Base-by-base conservation (phyloP, 2,329 filamentous ascomycete genomes). In the Fusarium sp. region DNA sequence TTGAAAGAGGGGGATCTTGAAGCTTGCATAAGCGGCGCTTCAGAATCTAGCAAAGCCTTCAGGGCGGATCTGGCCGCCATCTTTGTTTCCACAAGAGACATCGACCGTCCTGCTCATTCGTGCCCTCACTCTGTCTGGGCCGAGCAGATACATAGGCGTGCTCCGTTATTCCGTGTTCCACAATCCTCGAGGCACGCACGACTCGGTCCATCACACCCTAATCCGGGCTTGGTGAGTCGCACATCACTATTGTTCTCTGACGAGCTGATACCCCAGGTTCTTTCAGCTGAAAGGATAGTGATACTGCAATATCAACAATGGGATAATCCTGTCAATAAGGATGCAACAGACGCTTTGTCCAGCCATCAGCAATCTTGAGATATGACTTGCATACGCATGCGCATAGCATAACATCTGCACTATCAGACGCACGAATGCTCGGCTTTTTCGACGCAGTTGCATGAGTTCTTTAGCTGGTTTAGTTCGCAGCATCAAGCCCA, bases 1-100 rank as follows among this genome's bases (percentile, higher is more conserved):
- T 45, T 48, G 32, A 54, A 52, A 42, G 55, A 47, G 66, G 69
- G 52, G 46, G 16, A 49, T 24, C 49, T 45, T 40, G 61, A 70
- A 71, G 71, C 65, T 70, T 73, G 74, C 75, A 77, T 74, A 77
- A 78, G 77, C 77, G 76, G 54, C 18, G 65, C 67, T 76, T 61
- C 67, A 74, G 53, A 67, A 69, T 71, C 59, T 65, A 72, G 73
- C 47, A 71, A 51, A 66, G 66, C 62, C 59, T 67, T 32, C 59
- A 61, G 57, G 57, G 61, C 65, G 69, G 63, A 67, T 67, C 66
- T 60, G 66, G 66, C 63, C 64, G 59, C 66, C 57, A 52, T 73
- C 68, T 67, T 18, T 62, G 64, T 72, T 74, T 63, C 51, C 61
- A 69, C 59, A 48, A 65, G 60, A 71, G 59, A 65, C 66, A 67